Base-by-base conservation (phyloP, 2,329 filamentous ascomycete species). In the Talaromyces sp. region DNA sequence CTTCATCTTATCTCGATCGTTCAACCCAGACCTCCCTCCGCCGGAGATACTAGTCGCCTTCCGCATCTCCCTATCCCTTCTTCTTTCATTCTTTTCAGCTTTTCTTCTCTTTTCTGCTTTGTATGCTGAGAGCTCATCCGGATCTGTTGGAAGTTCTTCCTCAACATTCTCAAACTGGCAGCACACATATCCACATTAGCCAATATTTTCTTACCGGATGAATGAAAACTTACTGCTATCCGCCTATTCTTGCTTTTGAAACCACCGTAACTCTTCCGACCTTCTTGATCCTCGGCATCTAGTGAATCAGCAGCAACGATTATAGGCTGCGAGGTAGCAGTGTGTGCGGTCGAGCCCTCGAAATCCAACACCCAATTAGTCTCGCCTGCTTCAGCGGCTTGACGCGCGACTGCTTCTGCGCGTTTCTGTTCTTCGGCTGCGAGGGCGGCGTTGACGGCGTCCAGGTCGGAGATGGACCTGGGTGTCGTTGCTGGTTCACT, bases 361-460 rank as follows among this genome's bases (percentile, higher is more conserved):
- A 70, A 69, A 41, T 77, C 66, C 53, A 76, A 59, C 21, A 77
- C 71, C 76, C 76, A 78, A 62, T 77, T 70, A 7, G 73, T 72
- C 61, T 78, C 76, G 17, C 75, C 75, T 0, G 73, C 70, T 50
- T 76, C 74, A 2, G 72, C 73, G 9, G 74, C 75, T 61, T 75
- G 72, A 31, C 70, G 69, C 8, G 72, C 64, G 57, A 76, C 56
- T 4, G 74, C 74, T 33, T 74, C 70, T 28, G 69, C 67, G 5
- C 74, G 71, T 58, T 75, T 76, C 19, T 70, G 67, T 55, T 77
- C 75, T 43, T 76, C 75, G 0, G 69, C 72, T 15, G 70, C 71
- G 9, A 77, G 63, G 5, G 74, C 75, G 15, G 71, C 72, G 11
- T 72, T 66, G 54, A 77, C 75, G 3, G 70, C 70, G 39, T 73